A percentile compares a stretch with the other conserved stretches of the same genome.
Conservation (phyloP, 768 basidiomycete genomes). For the Pholiota microspora region DNA sequence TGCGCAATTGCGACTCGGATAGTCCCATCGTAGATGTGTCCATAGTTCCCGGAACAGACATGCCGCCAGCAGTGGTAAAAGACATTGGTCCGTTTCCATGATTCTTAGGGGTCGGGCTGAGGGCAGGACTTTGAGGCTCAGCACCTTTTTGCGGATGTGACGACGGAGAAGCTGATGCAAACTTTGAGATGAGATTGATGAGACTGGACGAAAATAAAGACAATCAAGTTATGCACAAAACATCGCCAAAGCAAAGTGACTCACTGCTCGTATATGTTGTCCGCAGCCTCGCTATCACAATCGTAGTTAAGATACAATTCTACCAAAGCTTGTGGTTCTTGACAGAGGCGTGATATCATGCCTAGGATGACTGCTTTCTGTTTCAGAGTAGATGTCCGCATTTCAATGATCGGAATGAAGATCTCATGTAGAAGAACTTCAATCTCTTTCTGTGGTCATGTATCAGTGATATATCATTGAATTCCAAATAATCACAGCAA, state of each 20-base stretch:
- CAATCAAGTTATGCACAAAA: not conserved
- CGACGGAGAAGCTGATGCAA: constrained; percentile 61
- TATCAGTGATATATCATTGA: constrained; percentile 4
- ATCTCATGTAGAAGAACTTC: constrained; percentile 98
- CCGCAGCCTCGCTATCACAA: constrained; percentile 90
- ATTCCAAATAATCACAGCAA: not conserved
- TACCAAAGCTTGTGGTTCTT: constrained; percentile 96
- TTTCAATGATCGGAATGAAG: constrained; percentile 96
- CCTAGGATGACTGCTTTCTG: constrained; percentile 92
- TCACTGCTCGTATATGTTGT: constrained; percentile 97
- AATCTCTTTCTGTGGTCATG: constrained; percentile 83
- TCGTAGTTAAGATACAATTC: constrained; percentile 99
- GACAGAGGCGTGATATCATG: constrained; percentile 84
- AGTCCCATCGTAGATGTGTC: constrained; percentile 67
- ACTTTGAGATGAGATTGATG: constrained; percentile 95
- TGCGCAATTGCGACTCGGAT: constrained; percentile 80
- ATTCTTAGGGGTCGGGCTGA: constrained; percentile 49
- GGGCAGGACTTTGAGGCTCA: constrained; percentile 62
- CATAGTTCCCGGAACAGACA: constrained; percentile 64
- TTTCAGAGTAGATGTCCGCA: constrained; percentile 93
- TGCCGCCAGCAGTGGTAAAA: constrained; percentile 60
- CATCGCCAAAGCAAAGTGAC: constrained; percentile 23
- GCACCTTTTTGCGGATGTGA: constrained; percentile 44
- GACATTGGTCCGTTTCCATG: constrained; percentile 48
- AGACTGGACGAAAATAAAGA: constrained; percentile 43